Percentiles rank a stretch among this genome's conserved stretches.
Conservation (phyloP, 2,329 filamentous ascomycete species). For the Cladorrhinum sp. region DNA sequence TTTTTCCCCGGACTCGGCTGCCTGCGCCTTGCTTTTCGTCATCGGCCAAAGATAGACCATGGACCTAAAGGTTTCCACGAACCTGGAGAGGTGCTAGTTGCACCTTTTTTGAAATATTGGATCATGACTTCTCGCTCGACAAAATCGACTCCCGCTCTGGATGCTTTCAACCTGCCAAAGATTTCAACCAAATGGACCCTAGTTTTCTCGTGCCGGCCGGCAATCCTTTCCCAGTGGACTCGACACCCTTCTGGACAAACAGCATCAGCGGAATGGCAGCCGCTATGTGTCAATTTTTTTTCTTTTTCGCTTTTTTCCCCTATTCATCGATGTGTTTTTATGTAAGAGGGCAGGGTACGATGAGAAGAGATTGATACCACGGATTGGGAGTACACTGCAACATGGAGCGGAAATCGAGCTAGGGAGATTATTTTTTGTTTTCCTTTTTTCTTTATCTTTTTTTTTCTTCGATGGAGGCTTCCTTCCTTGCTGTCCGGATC, state of each 20-base stretch:
- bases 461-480: constrained; percentile 30
- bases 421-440: constrained; percentile 3
- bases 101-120: constrained; percentile 23
- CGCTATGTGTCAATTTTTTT: not conserved
- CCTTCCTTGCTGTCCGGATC: constrained; percentile 42
- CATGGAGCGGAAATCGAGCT: constrained; percentile 29
- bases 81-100: constrained; percentile 27
- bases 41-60: constrained; percentile 23
- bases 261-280: constrained; percentile 5
- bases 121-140: constrained; percentile 16
- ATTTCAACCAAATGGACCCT: not conserved
- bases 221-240: not conserved
- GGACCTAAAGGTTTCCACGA: constrained; percentile 21
- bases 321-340: not conserved
- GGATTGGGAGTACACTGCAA: constrained; percentile 29
- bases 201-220: not conserved
- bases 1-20: constrained; percentile 18
- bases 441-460: constrained; percentile 4
- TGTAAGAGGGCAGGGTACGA: not conserved
- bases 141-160: constrained; percentile 5
- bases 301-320: not conserved
- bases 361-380: constrained; percentile 21
- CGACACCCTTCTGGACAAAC: constrained; percentile 3
- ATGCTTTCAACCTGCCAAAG: not conserved
- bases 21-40: constrained; percentile 21